phyloP scores from a whole-genome alignment of 2,329 filamentous ascomycete species.

The Sclerotinia nivalis region DNA sequence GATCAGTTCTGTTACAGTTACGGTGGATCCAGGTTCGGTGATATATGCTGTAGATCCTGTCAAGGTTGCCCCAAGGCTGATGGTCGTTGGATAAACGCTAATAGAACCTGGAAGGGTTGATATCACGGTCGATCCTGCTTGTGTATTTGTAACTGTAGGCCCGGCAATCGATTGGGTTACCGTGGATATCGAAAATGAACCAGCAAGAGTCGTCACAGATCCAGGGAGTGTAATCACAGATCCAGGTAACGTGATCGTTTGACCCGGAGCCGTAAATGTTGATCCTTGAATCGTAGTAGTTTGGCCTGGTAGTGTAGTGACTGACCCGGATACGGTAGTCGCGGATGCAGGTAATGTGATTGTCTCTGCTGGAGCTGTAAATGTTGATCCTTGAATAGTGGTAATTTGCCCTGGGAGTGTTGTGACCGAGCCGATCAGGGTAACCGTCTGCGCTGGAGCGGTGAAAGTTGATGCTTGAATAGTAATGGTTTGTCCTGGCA shows the following conservation, averaged over 20 bases:
- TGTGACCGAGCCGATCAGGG: not conserved
- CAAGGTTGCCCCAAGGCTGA: slow-evolving; percentile 19
- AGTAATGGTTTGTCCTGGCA: not conserved
- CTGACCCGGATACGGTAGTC: not conserved
- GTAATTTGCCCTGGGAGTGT: not conserved
- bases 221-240: slow-evolving; percentile 6
- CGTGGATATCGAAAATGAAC: slow-evolving; percentile 14
- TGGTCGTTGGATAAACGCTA: slow-evolving; percentile 24
- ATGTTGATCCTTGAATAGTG: not conserved
- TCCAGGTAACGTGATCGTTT: slow-evolving; percentile 2
- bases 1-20: slow-evolving; percentile 28
- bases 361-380: not conserved
- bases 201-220: slow-evolving; percentile 22
- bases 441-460: not conserved
- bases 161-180: slow-evolving; percentile 16
- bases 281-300: slow-evolving; percentile 1
- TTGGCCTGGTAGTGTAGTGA: not conserved
- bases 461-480: slow-evolving; percentile 9
- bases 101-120: slow-evolving; percentile 21
- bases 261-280: slow-evolving; percentile 3
- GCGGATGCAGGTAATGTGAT: slow-evolving; percentile 12
- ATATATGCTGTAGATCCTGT: slow-evolving; percentile 20
- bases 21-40: slow-evolving; percentile 24
- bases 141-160: slow-evolving; percentile 10
- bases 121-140: slow-evolving; percentile 27